Percentiles rank a stretch among this genome's conserved stretches.
Conservation (phyloP, 768 basidiomycete genomes). For the Termitomyces sp. region DNA sequence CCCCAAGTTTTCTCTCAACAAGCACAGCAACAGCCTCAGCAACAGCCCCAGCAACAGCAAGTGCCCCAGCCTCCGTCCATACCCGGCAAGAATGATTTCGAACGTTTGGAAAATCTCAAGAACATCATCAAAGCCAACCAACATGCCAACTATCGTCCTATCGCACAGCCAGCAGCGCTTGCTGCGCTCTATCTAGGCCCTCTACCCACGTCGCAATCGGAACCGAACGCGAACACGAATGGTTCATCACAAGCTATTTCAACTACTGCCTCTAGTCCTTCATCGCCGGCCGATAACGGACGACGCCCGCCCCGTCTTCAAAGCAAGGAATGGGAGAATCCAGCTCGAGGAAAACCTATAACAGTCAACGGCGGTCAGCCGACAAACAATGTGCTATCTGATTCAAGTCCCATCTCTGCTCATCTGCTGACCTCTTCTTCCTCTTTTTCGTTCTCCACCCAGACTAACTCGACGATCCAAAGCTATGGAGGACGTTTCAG, state of each 20-base stretch:
- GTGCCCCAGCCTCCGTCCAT: slow-evolving; percentile 7
- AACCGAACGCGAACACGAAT: slow-evolving; percentile 13
- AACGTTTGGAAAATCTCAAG: slow-evolving; percentile 73
- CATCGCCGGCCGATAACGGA: slow-evolving; percentile 20
- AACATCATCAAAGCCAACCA: slow-evolving; percentile 65
- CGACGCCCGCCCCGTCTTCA: slow-evolving; percentile 21
- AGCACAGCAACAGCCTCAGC: slow-evolving; percentile 14
- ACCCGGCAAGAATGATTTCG: slow-evolving; percentile 62
- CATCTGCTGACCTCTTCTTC: slow-evolving; percentile 13
- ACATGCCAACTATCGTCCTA: slow-evolving; percentile 64
- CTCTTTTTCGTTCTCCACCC: slow-evolving; percentile 12
- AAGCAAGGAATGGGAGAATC: slow-evolving; percentile 24
- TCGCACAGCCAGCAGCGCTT: slow-evolving; percentile 61
- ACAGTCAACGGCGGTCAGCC: slow-evolving; percentile 17
- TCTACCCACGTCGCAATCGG: slow-evolving; percentile 20
- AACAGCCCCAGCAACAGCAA: slow-evolving; percentile 10
- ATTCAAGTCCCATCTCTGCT: slow-evolving; percentile 10
- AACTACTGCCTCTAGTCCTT: slow-evolving; percentile 15
- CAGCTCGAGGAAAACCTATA: slow-evolving; percentile 15
- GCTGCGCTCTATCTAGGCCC: slow-evolving; percentile 61
- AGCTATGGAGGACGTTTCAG: slow-evolving; percentile 20
- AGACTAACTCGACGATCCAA: slow-evolving; percentile 16
- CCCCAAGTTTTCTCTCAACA: not conserved
- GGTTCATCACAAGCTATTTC: slow-evolving; percentile 31
- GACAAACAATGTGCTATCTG: slow-evolving; percentile 29